These are phyloP conservation scores for Penicillium italicum DNA, from an alignment of 2,329 filamentous ascomycete genomes.

Conservation along the genomic window DNA sequence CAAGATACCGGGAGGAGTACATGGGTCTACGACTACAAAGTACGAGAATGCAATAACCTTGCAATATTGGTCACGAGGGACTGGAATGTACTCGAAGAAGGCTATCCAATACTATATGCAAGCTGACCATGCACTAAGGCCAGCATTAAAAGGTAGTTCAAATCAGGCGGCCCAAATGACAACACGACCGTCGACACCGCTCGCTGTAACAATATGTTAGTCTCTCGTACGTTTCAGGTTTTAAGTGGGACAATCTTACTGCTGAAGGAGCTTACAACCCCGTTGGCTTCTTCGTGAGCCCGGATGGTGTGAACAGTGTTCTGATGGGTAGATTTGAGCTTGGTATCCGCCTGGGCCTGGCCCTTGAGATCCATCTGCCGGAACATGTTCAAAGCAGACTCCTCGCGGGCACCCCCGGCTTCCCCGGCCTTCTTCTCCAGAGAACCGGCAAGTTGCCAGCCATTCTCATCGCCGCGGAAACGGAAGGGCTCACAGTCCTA, in stretches of 20 bases:
- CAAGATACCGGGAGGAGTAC: background rate
- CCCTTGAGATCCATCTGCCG: conserved; percentile 98
- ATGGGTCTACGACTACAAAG: background rate
- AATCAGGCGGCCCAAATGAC: conserved; percentile 68
- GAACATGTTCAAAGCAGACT: conserved; percentile 97
- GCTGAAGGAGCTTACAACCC: conserved; percentile 72
- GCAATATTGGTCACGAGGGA: background rate
- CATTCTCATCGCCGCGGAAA: conserved; percentile 70
- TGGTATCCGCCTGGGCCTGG: conserved; percentile 84
- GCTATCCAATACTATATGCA: conserved; percentile 1
- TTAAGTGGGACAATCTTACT: conserved; percentile 55
- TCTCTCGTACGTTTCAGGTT: background rate
- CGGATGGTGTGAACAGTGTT: conserved; percentile 90
- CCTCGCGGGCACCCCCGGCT: conserved; percentile 64
- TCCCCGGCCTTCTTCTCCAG: conserved; percentile 69
- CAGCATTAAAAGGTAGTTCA: background rate
- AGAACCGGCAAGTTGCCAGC: conserved; percentile 80
- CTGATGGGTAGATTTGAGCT: conserved; percentile 92
- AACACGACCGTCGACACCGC: conserved; percentile 76
- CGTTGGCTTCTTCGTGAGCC: conserved; percentile 64
- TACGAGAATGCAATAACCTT: background rate
- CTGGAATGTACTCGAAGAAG: background rate
- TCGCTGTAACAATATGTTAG: conserved; percentile 52
- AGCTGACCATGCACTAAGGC: background rate
- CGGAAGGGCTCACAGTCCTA: conserved; percentile 80